phyloP scores from a whole-genome alignment of 495 filamentous ascomycete species.

The Tuber brumale region DNA sequence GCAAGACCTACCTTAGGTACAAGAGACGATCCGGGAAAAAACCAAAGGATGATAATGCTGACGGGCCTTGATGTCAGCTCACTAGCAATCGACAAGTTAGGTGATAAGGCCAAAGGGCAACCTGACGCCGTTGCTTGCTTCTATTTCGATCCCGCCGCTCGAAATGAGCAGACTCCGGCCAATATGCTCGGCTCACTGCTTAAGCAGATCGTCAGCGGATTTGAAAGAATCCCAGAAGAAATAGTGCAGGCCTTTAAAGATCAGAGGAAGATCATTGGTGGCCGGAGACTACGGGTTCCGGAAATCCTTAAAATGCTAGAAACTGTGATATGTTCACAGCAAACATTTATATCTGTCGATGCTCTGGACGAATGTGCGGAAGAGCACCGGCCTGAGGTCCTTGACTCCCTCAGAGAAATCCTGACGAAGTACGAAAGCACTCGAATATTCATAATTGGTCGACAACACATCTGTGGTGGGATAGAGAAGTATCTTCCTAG shows the following conservation, averaged over 20 bases:
- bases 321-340: background rate
- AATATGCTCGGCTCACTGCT: background rate
- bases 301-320: background rate
- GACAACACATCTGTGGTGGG: background rate
- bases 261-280: background rate
- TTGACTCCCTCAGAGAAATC: background rate
- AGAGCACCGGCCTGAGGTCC: background rate
- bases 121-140: background rate
- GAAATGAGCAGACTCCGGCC: background rate
- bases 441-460: background rate
- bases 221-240: background rate
- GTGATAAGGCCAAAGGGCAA: background rate
- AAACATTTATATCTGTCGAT: background rate
- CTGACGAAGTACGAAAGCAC: background rate
- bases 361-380: background rate
- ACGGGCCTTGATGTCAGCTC: background rate
- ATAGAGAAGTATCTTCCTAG: background rate
- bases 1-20: background rate
- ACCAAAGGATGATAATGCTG: background rate
- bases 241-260: background rate
- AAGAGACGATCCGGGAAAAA: background rate
- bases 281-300: background rate
- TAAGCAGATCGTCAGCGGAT: background rate
- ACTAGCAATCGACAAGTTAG: background rate
- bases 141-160: background rate